Percentiles rank a stretch among this genome's conserved stretches.
Evolutionary conservation across 2,329 filamentous ascomycete genomes (phyloP).

Genomic region (Fusarium sp.): DNA sequence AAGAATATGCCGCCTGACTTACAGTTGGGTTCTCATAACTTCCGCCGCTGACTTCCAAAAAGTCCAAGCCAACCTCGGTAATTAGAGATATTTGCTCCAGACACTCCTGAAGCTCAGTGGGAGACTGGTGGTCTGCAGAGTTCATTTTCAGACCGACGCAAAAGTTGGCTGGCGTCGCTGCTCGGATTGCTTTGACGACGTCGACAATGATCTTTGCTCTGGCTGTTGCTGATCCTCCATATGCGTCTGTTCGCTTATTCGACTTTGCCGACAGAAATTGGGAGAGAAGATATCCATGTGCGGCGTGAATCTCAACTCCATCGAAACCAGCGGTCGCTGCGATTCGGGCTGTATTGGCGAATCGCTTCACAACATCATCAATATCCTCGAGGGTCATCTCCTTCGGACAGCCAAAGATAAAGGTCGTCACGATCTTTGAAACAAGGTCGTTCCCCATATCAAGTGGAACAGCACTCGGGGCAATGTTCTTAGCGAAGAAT

Average conservation of each 20-base stretch:
- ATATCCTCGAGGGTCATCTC: conserved; percentile 67
- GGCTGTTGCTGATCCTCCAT: conserved; percentile 62
- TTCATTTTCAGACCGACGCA: conserved; percentile 66
- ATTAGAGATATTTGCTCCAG: conserved; percentile 67
- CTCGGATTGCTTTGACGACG: conserved; percentile 55
- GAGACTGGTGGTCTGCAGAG: conserved; percentile 64
- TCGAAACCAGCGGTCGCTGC: conserved; percentile 56
- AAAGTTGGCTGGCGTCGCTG: conserved; percentile 51
- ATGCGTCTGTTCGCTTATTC: conserved; percentile 63
- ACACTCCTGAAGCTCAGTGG: conserved; percentile 57
- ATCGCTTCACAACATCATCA: conserved; percentile 59
- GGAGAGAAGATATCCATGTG: conserved; percentile 66
- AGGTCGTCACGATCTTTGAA: conserved; percentile 41
- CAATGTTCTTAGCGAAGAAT: conserved; percentile 51
- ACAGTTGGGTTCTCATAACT: conserved; percentile 64
- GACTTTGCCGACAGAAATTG: conserved; percentile 63
- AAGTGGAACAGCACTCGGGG: conserved; percentile 55
- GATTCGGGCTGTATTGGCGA: conserved; percentile 62
- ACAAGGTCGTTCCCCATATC: conserved; percentile 52
- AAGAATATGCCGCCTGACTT: not conserved
- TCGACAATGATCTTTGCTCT: conserved; percentile 62
- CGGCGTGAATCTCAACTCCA: conserved; percentile 57
- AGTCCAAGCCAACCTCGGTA: conserved; percentile 64
- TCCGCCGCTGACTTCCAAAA: conserved; percentile 74
- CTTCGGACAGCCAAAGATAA: conserved; percentile 62